Conservation (phyloP, 2,329 filamentous ascomycete species). For the Beauveria asiatica region DNA sequence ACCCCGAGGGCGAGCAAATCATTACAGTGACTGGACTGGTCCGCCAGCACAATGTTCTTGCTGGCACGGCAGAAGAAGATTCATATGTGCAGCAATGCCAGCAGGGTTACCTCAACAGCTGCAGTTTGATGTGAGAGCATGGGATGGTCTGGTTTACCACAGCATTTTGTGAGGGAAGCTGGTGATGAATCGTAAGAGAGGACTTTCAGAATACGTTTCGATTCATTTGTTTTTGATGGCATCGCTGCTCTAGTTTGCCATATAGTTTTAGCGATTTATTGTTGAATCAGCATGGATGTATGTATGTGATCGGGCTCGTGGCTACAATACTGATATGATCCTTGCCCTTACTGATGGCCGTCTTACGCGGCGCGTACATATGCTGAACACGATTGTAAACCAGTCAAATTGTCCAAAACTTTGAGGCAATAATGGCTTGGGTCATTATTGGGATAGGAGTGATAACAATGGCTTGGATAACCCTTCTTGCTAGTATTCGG, state of each 20-base stretch:
- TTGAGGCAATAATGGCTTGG: background rate
- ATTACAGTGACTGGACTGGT: conserved; percentile 69
- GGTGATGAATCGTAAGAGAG: background rate
- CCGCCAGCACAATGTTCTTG: conserved; percentile 49
- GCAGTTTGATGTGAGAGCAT: conserved; percentile 41
- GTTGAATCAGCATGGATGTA: background rate
- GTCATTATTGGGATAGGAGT: no score
- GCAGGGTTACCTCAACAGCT: conserved; percentile 38
- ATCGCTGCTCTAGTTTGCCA: background rate
- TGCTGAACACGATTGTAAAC: background rate
- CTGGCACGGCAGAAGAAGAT: conserved; percentile 59
- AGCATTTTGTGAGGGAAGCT: background rate
- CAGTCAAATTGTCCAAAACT: no score
- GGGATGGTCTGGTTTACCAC: conserved; percentile 2
- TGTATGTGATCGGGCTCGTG: background rate
- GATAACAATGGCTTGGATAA: no score
- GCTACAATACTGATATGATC: background rate
- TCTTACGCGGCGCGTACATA: background rate
- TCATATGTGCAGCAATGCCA: conserved; percentile 69
- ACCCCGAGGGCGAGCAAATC: conserved; percentile 73
- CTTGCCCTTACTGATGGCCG: background rate
- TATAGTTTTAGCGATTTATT: background rate
- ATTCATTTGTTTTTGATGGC: background rate
- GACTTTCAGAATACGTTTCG: background rate
- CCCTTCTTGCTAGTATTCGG: no score